Conservation (phyloP, 495 filamentous ascomycete species). For the Xylaria castorea region DNA sequence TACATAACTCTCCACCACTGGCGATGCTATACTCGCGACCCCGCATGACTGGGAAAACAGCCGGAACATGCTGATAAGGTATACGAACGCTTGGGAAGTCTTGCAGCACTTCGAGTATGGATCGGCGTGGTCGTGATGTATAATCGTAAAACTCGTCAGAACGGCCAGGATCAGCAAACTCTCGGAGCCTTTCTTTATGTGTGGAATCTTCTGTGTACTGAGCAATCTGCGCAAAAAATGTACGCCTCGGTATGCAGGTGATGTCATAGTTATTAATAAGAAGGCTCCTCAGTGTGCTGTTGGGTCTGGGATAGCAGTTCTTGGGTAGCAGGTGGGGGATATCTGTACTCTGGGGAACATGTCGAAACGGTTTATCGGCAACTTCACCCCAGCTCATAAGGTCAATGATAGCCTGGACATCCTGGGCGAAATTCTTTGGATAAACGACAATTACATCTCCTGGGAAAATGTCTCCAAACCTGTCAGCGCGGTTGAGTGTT, state of each 20-base stretch:
- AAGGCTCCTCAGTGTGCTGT: constrained; percentile 74
- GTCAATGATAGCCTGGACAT: constrained; percentile 75
- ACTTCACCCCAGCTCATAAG: constrained; percentile 76
- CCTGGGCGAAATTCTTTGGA: constrained; percentile 82
- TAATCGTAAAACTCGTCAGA: constrained; percentile 96
- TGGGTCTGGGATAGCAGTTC: constrained; percentile 43
- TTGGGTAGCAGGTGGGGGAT: constrained; percentile 34
- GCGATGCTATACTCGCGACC: constrained; percentile 89
- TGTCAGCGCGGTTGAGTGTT: background rate
- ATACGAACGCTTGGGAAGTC: constrained; percentile 88
- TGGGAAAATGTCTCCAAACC: constrained; percentile 55
- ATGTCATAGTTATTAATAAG: constrained; percentile 85
- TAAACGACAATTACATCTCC: constrained; percentile 81
- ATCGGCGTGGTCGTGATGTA: constrained; percentile 87
- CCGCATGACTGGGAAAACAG: constrained; percentile 76
- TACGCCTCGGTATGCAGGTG: constrained; percentile 83
- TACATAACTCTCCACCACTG: constrained; percentile 62
- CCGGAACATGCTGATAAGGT: constrained; percentile 72
- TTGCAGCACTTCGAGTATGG: constrained; percentile 87
- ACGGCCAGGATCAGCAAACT: constrained; percentile 78
- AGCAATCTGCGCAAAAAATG: constrained; percentile 78
- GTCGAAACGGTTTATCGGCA: constrained; percentile 64
- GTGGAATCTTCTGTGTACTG: constrained; percentile 72
- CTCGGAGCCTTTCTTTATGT: constrained; percentile 81
- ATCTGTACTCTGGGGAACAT: constrained; percentile 53